These are phyloP conservation scores for Eimeria brunetti DNA, from an alignment of 169 alveolate genomes.

Conservation along the genomic window DNA sequence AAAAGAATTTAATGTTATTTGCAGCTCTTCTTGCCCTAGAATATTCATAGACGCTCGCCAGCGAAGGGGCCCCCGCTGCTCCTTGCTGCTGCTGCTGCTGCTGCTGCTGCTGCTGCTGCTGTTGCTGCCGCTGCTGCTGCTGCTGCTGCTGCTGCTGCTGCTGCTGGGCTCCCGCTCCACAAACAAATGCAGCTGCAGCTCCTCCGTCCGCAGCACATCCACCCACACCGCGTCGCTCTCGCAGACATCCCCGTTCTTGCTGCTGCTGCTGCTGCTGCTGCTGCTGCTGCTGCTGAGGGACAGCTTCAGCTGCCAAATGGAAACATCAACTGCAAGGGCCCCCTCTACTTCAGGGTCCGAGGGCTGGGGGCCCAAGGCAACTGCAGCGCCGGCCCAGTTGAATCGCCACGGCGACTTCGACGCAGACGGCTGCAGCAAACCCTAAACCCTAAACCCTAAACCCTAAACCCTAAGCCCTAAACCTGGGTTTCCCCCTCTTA, in stretches of 20 bases:
- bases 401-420: slow-evolving; percentile 52
- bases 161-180: slow-evolving; percentile 11
- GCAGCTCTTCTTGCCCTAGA: not conserved
- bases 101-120: slow-evolving; percentile 46
- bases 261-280: slow-evolving; percentile 49
- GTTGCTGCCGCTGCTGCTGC: slow-evolving; percentile 35
- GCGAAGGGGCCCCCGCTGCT: slow-evolving; percentile 44
- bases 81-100: slow-evolving; percentile 54
- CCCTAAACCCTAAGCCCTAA: slow-evolving; percentile 1
- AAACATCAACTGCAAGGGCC: slow-evolving; percentile 36
- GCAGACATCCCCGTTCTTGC: slow-evolving; percentile 6
- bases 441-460: slow-evolving; percentile 29
- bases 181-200: slow-evolving; percentile 45
- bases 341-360: slow-evolving; percentile 17
- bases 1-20: not conserved
- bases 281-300: slow-evolving; percentile 50
- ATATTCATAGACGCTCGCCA: slow-evolving; percentile 26
- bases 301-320: slow-evolving; percentile 20
- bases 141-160: slow-evolving; percentile 27
- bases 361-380: slow-evolving; percentile 31
- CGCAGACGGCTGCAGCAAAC: slow-evolving; percentile 38
- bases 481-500: not conserved
- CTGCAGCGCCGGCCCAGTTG: not conserved
- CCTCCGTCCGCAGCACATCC: slow-evolving; percentile 27
- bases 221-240: slow-evolving; percentile 17